These are phyloP conservation scores for Penicillium canescens DNA, from an alignment of 495 filamentous ascomycete genomes.

Conservation along the genomic window DNA sequence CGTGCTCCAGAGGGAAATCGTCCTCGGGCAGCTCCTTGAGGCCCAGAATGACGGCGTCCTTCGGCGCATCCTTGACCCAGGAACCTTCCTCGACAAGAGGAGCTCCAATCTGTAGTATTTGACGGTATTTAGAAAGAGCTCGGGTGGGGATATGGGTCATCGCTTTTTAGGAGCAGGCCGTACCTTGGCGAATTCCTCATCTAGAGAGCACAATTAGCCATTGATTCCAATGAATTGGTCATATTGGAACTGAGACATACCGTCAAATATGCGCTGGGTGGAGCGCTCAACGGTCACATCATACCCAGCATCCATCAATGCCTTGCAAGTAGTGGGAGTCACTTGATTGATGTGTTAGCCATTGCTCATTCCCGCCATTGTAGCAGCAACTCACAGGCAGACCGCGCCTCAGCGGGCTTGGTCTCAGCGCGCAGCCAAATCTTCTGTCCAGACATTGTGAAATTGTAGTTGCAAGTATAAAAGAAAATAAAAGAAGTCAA, in stretches of 20 bases:
- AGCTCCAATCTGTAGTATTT: slow-evolving; percentile 55
- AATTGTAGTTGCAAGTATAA: slow-evolving; percentile 4
- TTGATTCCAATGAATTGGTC: slow-evolving; percentile 2
- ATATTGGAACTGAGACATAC: slow-evolving; percentile 32
- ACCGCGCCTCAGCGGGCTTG: slow-evolving; percentile 50
- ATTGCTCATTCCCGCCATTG: slow-evolving; percentile 8
- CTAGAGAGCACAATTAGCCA: slow-evolving; percentile 21
- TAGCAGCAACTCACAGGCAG: slow-evolving; percentile 38
- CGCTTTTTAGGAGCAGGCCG: background rate
- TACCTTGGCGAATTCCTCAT: slow-evolving; percentile 57
- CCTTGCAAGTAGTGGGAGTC: slow-evolving; percentile 72
- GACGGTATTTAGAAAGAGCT: slow-evolving; percentile 5
- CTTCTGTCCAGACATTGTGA: slow-evolving; percentile 43
- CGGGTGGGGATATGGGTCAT: background rate
- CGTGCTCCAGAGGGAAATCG: slow-evolving; percentile 82
- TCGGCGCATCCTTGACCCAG: slow-evolving; percentile 72
- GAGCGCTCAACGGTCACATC: slow-evolving; percentile 79
- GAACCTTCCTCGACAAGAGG: slow-evolving; percentile 78
- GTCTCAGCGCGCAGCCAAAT: slow-evolving; percentile 53
- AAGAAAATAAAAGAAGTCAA: slow-evolving; percentile 2
- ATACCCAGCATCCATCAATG: slow-evolving; percentile 82
- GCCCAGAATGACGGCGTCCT: slow-evolving; percentile 81
- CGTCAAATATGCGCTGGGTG: slow-evolving; percentile 80
- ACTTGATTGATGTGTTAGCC: slow-evolving; percentile 23
- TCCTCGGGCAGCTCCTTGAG: slow-evolving; percentile 94